A percentile compares a stretch with the other conserved stretches of the same genome.
Conservation (phyloP, 1,284 basidiomycete genomes). For the Uromyces viciae-fabae region DNA sequence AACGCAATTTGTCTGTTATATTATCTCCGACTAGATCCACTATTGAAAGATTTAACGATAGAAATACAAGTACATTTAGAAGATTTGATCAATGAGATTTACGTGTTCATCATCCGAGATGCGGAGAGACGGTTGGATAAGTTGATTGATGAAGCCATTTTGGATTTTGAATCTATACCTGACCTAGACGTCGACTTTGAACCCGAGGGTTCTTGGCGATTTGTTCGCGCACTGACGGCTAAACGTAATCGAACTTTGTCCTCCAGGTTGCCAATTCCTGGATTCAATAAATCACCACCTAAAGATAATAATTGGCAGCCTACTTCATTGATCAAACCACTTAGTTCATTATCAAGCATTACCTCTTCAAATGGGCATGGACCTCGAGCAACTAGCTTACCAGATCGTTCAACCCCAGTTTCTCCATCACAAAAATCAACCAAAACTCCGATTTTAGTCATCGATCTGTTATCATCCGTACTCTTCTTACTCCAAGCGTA, state of each 20-base stretch:
- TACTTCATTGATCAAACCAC: background rate
- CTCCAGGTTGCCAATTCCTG: slow-evolving; percentile 51
- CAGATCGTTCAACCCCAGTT: slow-evolving; percentile 28
- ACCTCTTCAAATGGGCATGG: slow-evolving; percentile 29
- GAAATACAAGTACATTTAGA: slow-evolving; percentile 58
- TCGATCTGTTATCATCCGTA: slow-evolving; percentile 78
- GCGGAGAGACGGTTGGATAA: slow-evolving; percentile 83
- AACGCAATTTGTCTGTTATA: slow-evolving; percentile 86
- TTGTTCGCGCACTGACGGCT: slow-evolving; percentile 67
- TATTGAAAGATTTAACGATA: slow-evolving; percentile 45
- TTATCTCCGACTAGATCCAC: slow-evolving; percentile 72
- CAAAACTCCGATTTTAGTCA: slow-evolving; percentile 58
- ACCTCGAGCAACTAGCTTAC: slow-evolving; percentile 30
- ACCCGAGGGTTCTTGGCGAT: slow-evolving; percentile 76
- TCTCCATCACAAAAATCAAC: background rate
- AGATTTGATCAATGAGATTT: slow-evolving; percentile 89
- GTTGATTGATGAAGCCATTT: slow-evolving; percentile 73
- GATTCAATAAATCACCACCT: slow-evolving; percentile 10
- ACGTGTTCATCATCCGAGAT: slow-evolving; percentile 91
- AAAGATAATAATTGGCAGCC: background rate
- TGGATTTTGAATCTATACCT: slow-evolving; percentile 76
- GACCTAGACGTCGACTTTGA: slow-evolving; percentile 83
- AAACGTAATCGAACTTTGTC: slow-evolving; percentile 59
- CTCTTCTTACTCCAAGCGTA: slow-evolving; percentile 79
- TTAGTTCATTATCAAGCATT: background rate